Evolutionary conservation across 1,284 basidiomycete genomes (phyloP), one percentile per base, ranked within the genome.

Genomic region (Fomitopsis pinicola): DNA sequence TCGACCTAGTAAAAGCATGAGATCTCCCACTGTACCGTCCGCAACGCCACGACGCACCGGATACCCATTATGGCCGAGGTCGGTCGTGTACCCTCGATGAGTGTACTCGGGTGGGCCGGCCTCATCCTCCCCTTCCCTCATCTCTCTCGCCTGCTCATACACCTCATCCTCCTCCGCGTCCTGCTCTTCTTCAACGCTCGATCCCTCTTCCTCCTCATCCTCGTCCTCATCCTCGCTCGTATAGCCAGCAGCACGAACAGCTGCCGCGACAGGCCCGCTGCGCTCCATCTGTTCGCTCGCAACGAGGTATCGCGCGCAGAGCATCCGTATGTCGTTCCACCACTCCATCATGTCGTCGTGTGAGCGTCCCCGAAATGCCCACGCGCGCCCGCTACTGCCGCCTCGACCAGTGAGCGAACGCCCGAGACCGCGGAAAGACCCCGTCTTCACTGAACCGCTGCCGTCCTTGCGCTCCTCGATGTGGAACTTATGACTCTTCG

Each of bases 311-410:
- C 97, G 82, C 62, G 96, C 95, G 72, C 94, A 96, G 61, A 99
- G 82, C 94, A 98, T 97, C 69, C 95, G 83, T 59, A 97, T 83
- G 75, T 98, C 97, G 76, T 98, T 98, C 97, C 97, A 99, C 92
- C 97, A 98, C 78, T 98, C 97, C 94, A 98, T 96, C 93, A 98
- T 95, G 72, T 98, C 97, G 67, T 98, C 96, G 71, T 94, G 88
- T 67, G 87, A 91, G 65, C 96, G 82, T 50, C 92, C 86, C 57
- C 95, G 86, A 84, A 99, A 98, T 53, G 89, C 94, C 88, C 93
- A 98, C 28, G 94, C 94, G 68, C 87, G 84, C 63, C 83, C 77
- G 61, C 81, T 70, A 52, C 81, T 73, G 42, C 78, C 65, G 57
- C 71, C 69, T 19, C 75, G 73, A 2, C 61, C 72, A 59, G 64